These are phyloP conservation scores for Ilyonectria destructans DNA, from an alignment of 2,329 filamentous ascomycete species.

Conservation along the genomic window DNA sequence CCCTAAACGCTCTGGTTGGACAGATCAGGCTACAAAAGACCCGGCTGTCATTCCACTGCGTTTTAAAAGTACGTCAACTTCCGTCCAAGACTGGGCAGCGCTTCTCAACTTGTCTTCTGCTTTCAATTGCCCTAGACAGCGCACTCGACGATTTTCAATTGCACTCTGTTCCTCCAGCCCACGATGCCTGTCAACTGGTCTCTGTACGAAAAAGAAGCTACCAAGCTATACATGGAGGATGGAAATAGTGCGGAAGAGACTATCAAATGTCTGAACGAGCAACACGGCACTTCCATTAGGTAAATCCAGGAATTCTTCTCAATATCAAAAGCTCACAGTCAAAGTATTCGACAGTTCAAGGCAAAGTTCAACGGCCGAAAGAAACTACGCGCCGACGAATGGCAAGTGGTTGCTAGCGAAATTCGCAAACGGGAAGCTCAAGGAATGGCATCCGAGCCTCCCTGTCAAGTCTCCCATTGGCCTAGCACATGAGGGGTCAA, in stretches of 20 bases:
- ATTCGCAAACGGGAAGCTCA: neutral
- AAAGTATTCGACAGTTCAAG: constrained; percentile 16
- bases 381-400: constrained; percentile 7
- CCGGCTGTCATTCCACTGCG: neutral
- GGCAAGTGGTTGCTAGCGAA: neutral
- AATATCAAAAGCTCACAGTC: neutral
- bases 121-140: too few species aligned
- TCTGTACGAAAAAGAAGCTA: neutral
- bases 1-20: neutral
- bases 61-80: neutral
- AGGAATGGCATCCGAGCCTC: neutral
- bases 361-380: constrained; percentile 1
- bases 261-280: neutral
- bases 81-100: neutral
- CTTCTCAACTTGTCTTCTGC: neutral
- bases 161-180: too few species aligned
- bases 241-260: neutral
- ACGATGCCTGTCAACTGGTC: neutral
- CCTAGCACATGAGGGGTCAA: neutral
- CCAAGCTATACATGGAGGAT: constrained; percentile 3
- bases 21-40: neutral
- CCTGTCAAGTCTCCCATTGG: too few species aligned
- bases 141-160: neutral
- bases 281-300: neutral
- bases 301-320: neutral